These are phyloP conservation scores for Casaregolazyma suthepensis DNA, from an alignment of 1,139 yeast genomes.

Conservation along the genomic window DNA sequence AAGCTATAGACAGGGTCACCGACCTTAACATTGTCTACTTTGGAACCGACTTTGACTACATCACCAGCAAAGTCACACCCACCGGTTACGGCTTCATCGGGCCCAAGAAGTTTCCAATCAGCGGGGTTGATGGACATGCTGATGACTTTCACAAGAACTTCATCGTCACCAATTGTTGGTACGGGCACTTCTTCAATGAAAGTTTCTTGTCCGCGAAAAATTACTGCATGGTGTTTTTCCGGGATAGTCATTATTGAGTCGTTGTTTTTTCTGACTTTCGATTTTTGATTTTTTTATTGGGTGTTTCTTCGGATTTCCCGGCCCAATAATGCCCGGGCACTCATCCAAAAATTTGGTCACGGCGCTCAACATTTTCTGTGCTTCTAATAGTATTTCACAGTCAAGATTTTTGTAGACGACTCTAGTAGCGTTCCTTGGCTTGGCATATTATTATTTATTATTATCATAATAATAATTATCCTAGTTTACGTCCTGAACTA, in stretches of 20 bases:
- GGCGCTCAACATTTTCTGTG: too few relatives aligned
- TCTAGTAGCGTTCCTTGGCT: too few relatives aligned
- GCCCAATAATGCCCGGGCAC: too few relatives aligned
- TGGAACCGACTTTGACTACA: slow-evolving; percentile 51
- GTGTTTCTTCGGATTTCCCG: too few relatives aligned
- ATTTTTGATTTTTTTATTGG: too few relatives aligned
- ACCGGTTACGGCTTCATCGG: slow-evolving; percentile 44
- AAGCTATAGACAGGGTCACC: slow-evolving; percentile 50
- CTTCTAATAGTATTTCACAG: too few relatives aligned
- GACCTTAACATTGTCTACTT: slow-evolving; percentile 42
- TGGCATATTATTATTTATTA: too few relatives aligned
- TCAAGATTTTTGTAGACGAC: too few relatives aligned
- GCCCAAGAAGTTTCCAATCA: slow-evolving; percentile 59
- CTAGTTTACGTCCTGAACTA: too few relatives aligned
- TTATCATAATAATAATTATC: too few relatives aligned
- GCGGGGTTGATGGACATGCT: slow-evolving; percentile 68
- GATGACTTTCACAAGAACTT: slow-evolving; percentile 47
- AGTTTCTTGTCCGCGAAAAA: slow-evolving; percentile 11
- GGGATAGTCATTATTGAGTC: slow-evolving; percentile 7
- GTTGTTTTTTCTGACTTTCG: too few relatives aligned
- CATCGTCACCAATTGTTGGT: slow-evolving; percentile 28
- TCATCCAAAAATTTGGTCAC: too few relatives aligned
- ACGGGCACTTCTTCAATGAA: slow-evolving; percentile 12
- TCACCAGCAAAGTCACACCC: slow-evolving; percentile 46
- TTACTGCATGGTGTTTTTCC: slow-evolving; percentile 13